phyloP scores from a whole-genome alignment of 2,329 filamentous ascomycete genomes.

The Hypoxylon sp. region DNA sequence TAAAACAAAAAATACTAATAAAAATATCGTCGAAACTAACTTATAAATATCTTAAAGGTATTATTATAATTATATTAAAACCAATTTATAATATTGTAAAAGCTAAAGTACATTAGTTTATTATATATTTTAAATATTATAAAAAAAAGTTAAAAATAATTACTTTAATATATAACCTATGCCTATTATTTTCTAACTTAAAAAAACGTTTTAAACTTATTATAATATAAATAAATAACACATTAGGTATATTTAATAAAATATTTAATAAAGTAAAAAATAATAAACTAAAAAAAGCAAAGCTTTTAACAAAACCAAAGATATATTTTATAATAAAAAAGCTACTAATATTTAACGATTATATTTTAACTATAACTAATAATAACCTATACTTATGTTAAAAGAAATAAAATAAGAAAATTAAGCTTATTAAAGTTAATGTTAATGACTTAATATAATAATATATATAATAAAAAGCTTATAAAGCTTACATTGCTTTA shows the following conservation, averaged over 20 bases:
- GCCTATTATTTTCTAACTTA: background rate
- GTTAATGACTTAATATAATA: background rate
- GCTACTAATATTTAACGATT: background rate
- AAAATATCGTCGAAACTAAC: background rate
- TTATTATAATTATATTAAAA: slow-evolving; percentile 1
- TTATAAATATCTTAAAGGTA: slow-evolving; percentile 4
- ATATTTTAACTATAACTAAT: background rate
- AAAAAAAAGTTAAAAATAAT: background rate
- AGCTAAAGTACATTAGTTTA: background rate
- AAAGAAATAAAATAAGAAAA: background rate
- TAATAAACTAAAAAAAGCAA: background rate
- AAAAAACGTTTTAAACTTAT: background rate
- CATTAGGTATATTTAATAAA: background rate
- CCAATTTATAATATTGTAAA: background rate
- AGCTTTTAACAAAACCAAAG: slow-evolving; percentile 1
- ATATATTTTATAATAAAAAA: background rate
- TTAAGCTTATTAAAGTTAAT: background rate
- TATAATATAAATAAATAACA: background rate
- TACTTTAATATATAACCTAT: background rate
- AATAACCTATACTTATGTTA: background rate
- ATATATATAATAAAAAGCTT: slow-evolving; percentile 3
- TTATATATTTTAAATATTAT: slow-evolving; percentile 1
- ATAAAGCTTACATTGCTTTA: background rate
- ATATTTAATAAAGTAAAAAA: slow-evolving; percentile 1
- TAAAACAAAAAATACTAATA: background rate